Base-by-base conservation (phyloP, 2,329 filamentous ascomycete genomes). In the Amphichorda felina region DNA sequence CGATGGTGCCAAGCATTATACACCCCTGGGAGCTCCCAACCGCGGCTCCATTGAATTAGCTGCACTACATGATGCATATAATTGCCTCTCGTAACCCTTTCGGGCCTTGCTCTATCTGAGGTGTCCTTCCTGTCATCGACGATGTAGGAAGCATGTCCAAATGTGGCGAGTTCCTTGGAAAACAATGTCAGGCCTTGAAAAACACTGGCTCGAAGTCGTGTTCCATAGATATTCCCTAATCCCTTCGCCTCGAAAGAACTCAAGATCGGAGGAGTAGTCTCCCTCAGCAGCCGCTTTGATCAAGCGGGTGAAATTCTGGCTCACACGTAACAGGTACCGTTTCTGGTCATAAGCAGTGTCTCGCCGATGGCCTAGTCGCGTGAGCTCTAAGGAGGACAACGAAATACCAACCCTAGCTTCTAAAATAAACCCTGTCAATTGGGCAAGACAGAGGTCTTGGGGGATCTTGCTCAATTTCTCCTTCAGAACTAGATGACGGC, bases 1-100 rank as follows among this genome's bases (percentile, higher is more conserved):
- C 55, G 1, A 82, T 62, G 9, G 81, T 55, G 36, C n/a, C 73
- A 48, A 0, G 75, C 68, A 39, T 77, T 77, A 49, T 75, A 79
- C 0, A 60, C 71, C 0, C 75, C 73, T 0, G 72, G 70, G 0
- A 82, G 51, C 46, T 83, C 78, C 4, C 65, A 54, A 2, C 50
- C 52, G 8, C 47, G 42, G 28, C 32, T 44, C 1, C 43, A 42
- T 5, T 38, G 17, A 34, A 55, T 49, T n/a, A n/a, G n/a, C n/a
- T n/a, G n/a, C n/a, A n/a, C n/a, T n/a, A n/a, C 5, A 49, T 5
- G n/a, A 14, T 16, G 18, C 10, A 17, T n/a, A 36, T 28, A 24
- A 36, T 15, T 36, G 22, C 30, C 27, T 36, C 11, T 53, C 11
- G 30, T 14, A 18, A n/a, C n/a, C 29, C 6, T 9, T 8, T 18